Evolutionary conservation across 2,329 filamentous ascomycete species (phyloP).

Genomic region (Hypoxylon rubiginosum): DNA sequence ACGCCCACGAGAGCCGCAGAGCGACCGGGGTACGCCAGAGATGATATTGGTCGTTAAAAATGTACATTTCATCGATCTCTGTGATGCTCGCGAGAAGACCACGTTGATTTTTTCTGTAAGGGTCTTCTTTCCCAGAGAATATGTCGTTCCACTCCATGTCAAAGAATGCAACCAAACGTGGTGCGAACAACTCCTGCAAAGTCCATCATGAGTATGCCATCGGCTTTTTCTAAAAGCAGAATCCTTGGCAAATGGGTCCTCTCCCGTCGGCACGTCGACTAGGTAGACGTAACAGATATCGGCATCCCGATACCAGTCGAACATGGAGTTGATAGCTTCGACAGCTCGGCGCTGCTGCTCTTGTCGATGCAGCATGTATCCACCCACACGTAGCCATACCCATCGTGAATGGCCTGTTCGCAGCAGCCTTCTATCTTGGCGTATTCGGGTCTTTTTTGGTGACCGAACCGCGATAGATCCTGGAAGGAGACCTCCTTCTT

Average conservation of each 20-base stretch:
- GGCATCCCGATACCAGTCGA: background rate
- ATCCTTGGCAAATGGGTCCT: background rate
- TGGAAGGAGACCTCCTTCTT: conserved; percentile 20
- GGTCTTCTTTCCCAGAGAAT: background rate
- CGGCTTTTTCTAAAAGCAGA: background rate
- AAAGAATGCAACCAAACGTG: background rate
- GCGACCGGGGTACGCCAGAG: background rate
- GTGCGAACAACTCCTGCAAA: background rate
- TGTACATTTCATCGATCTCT: background rate
- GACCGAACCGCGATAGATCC: background rate
- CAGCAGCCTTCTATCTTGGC: conserved; percentile 20
- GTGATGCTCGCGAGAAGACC: background rate
- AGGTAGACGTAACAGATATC: background rate
- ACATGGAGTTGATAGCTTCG: background rate
- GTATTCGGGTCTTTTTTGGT: conserved; percentile 7
- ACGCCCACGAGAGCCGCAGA: conserved; percentile 15
- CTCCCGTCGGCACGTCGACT: background rate
- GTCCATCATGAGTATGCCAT: background rate
- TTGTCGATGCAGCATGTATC: background rate
- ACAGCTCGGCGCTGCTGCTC: background rate
- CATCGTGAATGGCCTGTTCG: conserved; percentile 7
- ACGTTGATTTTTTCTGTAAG: background rate
- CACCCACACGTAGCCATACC: conserved; percentile 6
- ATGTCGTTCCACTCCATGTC: background rate
- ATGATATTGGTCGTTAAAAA: background rate